Base-by-base conservation (phyloP, 768 basidiomycete genomes). In the Panellus pusillus region DNA sequence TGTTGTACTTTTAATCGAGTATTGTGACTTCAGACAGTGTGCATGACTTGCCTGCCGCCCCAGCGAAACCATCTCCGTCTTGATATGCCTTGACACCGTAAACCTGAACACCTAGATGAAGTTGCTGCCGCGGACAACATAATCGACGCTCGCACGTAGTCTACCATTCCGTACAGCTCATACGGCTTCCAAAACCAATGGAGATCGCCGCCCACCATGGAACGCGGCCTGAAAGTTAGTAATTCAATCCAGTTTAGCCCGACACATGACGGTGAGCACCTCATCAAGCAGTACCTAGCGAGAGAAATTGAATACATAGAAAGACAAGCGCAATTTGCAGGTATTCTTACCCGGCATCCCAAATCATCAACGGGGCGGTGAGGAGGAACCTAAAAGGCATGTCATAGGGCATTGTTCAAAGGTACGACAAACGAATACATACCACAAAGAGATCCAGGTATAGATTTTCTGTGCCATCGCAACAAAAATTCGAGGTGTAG, bases 141-240 rank as follows among this genome's bases (percentile, higher is more conserved):
- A 38, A 19, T 39, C 52, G 4, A 27, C 46, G 50, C 24, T 47
- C 70, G 50, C 54, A 66, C 60, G 54, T 67, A 63, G 63, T 72
- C 68, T 20, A 90, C 67, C 12, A 81, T 72, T 58, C 83, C 86
- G 68, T 88, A 89, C 48, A 81, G 55, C 55, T 77, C 81, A 65
- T 92, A 92, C 3, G 83, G 83, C 49, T 78, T 75, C 90, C 90
- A 93, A 49, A 92, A 81, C 90, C 90, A 92, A 58, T 89, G 81
- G 36, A 91, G 74, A 71, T 92, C 89, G 2, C 91, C 91, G 0
- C 87, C 89, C 38, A 66, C 67, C 72, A 76, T 73, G 2, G 74
- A 76, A 43, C 74, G 71, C 27, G 75, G 74, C 44, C 74, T 76
- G 50, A 48, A 58, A 54, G 39, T 28, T 15, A 41, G 38, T 36